These are phyloP conservation scores for Crithidia mellificae DNA, from an alignment of 208 protist genomes.

Conservation along the genomic window DNA sequence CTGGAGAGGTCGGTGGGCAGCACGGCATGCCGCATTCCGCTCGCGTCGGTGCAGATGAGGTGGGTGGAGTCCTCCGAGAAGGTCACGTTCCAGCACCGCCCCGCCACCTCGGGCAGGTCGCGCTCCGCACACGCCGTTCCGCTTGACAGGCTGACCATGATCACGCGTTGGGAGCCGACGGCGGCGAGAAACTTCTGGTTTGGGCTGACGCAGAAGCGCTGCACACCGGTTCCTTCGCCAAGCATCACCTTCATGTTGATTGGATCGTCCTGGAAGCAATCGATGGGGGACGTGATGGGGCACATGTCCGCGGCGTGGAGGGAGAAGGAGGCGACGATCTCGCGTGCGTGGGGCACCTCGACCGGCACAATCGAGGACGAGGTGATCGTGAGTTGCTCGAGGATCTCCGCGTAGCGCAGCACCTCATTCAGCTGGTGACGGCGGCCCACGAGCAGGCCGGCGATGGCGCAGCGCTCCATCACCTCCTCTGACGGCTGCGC, in stretches of 20 bases:
- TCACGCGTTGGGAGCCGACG: constrained; percentile 45
- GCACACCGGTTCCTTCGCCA: constrained; percentile 57
- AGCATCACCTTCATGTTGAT: constrained; percentile 55
- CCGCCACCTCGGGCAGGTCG: constrained; percentile 35
- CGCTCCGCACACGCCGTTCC: constrained; percentile 43
- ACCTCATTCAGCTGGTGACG: constrained; percentile 62
- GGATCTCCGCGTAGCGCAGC: constrained; percentile 57
- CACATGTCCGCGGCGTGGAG: constrained; percentile 37
- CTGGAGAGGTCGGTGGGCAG: constrained; percentile 40
- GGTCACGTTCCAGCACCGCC: constrained; percentile 55
- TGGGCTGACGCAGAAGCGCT: constrained; percentile 78
- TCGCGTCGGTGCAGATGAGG: constrained; percentile 57
- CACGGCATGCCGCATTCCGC: constrained; percentile 59
- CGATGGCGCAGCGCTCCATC: constrained; percentile 50
- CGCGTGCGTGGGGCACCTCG: constrained; percentile 43
- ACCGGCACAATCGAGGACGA: constrained; percentile 37
- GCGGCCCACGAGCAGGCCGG: constrained; percentile 60
- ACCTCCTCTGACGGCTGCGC: constrained; percentile 28
- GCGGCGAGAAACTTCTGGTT: constrained; percentile 55
- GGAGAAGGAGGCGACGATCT: constrained; percentile 53
- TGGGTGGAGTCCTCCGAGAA: constrained; percentile 64
- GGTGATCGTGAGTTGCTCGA: constrained; percentile 47
- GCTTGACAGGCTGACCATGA: constrained; percentile 46
- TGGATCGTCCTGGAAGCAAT: constrained; percentile 63
- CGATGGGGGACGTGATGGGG: constrained; percentile 61